These are phyloP conservation scores for Penicillium corylophilum DNA, from an alignment of 2,329 filamentous ascomycete genomes.

Conservation along the genomic window DNA sequence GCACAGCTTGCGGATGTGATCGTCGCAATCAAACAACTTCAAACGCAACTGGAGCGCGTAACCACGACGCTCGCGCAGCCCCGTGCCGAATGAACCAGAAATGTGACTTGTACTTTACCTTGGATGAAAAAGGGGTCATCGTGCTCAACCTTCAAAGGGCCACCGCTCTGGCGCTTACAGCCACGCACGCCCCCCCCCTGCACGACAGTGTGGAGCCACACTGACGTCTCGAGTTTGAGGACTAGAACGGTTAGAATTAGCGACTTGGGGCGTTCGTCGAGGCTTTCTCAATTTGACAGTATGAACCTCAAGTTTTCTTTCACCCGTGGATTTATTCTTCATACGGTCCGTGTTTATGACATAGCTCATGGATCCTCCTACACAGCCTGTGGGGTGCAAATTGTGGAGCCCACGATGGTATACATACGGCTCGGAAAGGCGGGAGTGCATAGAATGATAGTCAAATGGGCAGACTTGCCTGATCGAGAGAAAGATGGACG, in stretches of 20 bases:
- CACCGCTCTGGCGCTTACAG: slow-evolving; percentile 16
- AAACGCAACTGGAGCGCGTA: slow-evolving; percentile 36
- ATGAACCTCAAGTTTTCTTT: background rate
- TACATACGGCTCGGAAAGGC: background rate
- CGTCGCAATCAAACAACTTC: slow-evolving; percentile 37
- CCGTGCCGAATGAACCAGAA: background rate
- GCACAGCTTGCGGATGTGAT: slow-evolving; percentile 33
- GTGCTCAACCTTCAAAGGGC: slow-evolving; percentile 3
- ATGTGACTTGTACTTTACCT: background rate
- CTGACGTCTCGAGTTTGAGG: slow-evolving; percentile 7
- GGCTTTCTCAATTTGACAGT: background rate
- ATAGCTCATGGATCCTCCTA: background rate
- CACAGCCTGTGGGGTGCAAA: background rate
- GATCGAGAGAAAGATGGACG: background rate
- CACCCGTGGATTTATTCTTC: too few relatives aligned
- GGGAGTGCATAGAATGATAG: background rate
- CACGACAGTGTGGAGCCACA: slow-evolving; percentile 8
- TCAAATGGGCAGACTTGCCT: background rate
- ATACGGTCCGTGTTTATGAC: background rate
- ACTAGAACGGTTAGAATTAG: background rate
- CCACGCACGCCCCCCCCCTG: slow-evolving; percentile 21
- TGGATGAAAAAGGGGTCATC: background rate
- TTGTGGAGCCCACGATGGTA: background rate
- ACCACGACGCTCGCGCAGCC: slow-evolving; percentile 28
- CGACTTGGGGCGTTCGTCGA: background rate